Percentiles rank a stretch among this genome's conserved stretches.
Evolutionary conservation across 2,329 filamentous ascomycete species (phyloP).

Genomic region (Teratosphaeria pseudoeucalypti): DNA sequence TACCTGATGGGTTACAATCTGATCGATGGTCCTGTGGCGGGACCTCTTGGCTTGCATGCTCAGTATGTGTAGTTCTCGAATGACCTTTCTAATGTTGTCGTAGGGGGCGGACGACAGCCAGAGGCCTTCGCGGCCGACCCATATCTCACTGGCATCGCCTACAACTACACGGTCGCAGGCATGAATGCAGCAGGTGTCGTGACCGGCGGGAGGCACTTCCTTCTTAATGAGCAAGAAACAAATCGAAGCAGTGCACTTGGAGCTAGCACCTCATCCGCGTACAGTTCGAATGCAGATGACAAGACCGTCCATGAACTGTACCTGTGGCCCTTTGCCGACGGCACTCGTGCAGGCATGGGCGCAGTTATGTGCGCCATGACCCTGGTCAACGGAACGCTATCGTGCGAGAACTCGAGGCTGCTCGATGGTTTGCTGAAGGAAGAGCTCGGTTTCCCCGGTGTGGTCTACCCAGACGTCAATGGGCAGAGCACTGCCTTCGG

Average conservation of each 20-base stretch:
- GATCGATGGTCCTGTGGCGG: conserved; percentile 56
- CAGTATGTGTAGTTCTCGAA: not conserved
- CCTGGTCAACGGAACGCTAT: conserved; percentile 10
- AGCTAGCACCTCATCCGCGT: not conserved
- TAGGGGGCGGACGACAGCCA: not conserved
- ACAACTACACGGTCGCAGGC: conserved; percentile 11
- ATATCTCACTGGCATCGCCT: conserved; percentile 12
- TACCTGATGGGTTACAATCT: conserved; percentile 22
- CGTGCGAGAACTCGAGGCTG: conserved; percentile 3
- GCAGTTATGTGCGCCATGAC: conserved; percentile 4
- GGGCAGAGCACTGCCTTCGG: not conserved
- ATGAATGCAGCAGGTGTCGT: conserved; percentile 26
- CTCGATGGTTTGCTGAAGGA: conserved; percentile 1
- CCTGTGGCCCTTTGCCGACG: not conserved
- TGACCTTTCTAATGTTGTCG: not conserved
- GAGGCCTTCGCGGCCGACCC: conserved; percentile 4
- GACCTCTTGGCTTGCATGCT: conserved; percentile 35
- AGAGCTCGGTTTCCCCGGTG: not conserved
- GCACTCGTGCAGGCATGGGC: not conserved
- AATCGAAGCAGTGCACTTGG: not conserved
- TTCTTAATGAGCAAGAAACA: conserved; percentile 42
- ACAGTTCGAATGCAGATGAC: not conserved
- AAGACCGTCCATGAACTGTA: not conserved
- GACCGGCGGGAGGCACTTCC: conserved; percentile 39
- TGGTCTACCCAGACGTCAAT: not conserved